Base-by-base conservation (phyloP, 331 rosid genomes). In the Quercus lobata region DNA sequence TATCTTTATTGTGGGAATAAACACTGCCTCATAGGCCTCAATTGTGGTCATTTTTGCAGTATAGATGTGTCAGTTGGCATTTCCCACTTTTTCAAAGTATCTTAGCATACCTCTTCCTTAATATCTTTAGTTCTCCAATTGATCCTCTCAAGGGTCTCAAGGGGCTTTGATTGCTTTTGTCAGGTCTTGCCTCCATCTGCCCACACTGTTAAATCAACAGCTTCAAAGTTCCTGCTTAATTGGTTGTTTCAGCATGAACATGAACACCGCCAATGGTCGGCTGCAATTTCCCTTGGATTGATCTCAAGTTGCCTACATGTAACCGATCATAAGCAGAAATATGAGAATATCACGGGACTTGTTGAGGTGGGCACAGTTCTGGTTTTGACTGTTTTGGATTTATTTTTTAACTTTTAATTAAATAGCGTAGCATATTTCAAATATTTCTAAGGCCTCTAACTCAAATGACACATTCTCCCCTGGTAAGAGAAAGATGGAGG, bases 211-310 rank as follows among this genome's bases (percentile, higher is more conserved):
- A 95, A 91, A 87, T 90, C 99, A 80, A 87, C 92, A 82, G 97
- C 99, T 79, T 93, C 99, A 68, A 91, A 89, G 74, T 95, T 91
- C 84, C 89, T 95, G 76, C 88, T 95, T 85, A 91, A 84, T 73
- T 95, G 99, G 99, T 89, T 95, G 87, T 82, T 90, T 80, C 98
- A 93, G 86, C 89, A 87, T 82, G 97, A 91, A 75, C 99, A 95
- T 79, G 99, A 95, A 88, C 87, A 90, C 77, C 94, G 88, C n/a
- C 97, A 89, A 79, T 95, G 97, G 97, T 83, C 98, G 74, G 90
- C 98, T 70, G 99, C 98, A 30, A 91, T 95, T 83, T 95, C 99
- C 82, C 93, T 95, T 74, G 99, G 99, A 76, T 84, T 95, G 73
- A 89, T 93, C 82, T 93, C 99, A 73, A 89, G 98, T 82, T 87